Evolutionary conservation across 202 grass and related monocot genomes (phyloP), one percentile per base, ranked within the genome.

Genomic region (Setaria viridis): DNA sequence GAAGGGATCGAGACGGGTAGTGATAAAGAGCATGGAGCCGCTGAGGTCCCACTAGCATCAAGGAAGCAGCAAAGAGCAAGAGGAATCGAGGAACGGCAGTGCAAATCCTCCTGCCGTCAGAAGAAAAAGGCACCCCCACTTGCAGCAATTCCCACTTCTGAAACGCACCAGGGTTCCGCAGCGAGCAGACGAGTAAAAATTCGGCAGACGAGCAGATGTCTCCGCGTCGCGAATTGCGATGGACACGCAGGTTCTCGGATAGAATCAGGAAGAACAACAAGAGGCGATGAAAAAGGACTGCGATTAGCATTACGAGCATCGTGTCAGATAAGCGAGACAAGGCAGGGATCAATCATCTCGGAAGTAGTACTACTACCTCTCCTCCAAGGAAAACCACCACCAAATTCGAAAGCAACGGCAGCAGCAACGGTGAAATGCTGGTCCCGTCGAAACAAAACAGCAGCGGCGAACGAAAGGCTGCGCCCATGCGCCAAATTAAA

Each of bases 51-150:
- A 43, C 1, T 32, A 53, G 70, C 58, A 74, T 33, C 34, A 66
- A 25, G 32, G 67, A 55, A 21, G 77, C 45, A 67, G 34, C 43
- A 65, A 79, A 51, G 16, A 79, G 65, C n/a, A 20, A 47, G n/a
- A 62, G 6, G 51, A 76, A 41, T 56, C 48, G 16, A 39, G 30
- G 6, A 37, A 34, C 62, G 62, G 62, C 62, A 29, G 70, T 16
- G 29, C 46, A 32, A 72, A 72, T 50, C 46, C 46, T 32, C 25
- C 29, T 29, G 45, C 30, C 12, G 45, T 71, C 42, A 46, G 46
- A 45, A 8, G 11, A 50, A 50, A 7, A 37, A 35, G 34, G 19
- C 11, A 13, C 21, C 8, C 7, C 7, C 20, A 15, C 34, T 69
- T 55, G 64, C 64, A 69, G 48, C 25, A 80, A 55, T 13, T 42